Evolutionary conservation across 345 rosid genomes (phyloP), one percentile per base, ranked within the genome.

Genomic region (Pistacia atlantica): DNA sequence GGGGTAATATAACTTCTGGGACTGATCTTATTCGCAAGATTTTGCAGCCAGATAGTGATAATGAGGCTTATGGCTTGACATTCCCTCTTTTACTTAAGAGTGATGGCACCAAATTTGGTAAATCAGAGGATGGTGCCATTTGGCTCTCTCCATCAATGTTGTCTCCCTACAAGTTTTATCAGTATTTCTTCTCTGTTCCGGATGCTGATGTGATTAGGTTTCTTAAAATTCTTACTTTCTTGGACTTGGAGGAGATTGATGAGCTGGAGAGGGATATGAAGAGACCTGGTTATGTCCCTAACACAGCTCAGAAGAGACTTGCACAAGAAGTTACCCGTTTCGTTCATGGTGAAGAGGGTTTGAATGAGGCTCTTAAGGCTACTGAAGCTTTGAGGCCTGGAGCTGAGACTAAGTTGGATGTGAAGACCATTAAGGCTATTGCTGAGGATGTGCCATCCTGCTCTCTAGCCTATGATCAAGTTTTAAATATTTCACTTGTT

Each of bases 1-100:
- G 99, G 99, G 99, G 99, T 0, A 95, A 95, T 77, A 92, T 95
- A 18, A 92, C 93, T 71, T 97, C 99, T 22, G 98, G 98, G 66
- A 93, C 97, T 37, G 99, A 93, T 65, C 86, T 95, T 58, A 90
- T 95, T 38, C 81, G 99, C 28, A 95, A 92, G 84, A 90, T 88
- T 73, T 77, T 89, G 69, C 98, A 90, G 72, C 84, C 89, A 2
- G 96, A 92, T 79, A 87, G 90, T 82, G 96, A 64, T 49, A 49
- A 37, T 6, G 76, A 73, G 68, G 76, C 89, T 1, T 93, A 87
- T 68, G 99, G 99, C 16, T 75, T 95, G 82, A 95, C 99, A 42
- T 95, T 95, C 77, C 98, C 97, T 65, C 95, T 95, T 68, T 76
- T 95, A 9, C 63, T 95, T 82, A 93, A 95, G 84, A 90, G 90